Evolutionary conservation across 2,329 filamentous ascomycete genomes (phyloP).

Genomic region (Ilyonectria sp.): DNA sequence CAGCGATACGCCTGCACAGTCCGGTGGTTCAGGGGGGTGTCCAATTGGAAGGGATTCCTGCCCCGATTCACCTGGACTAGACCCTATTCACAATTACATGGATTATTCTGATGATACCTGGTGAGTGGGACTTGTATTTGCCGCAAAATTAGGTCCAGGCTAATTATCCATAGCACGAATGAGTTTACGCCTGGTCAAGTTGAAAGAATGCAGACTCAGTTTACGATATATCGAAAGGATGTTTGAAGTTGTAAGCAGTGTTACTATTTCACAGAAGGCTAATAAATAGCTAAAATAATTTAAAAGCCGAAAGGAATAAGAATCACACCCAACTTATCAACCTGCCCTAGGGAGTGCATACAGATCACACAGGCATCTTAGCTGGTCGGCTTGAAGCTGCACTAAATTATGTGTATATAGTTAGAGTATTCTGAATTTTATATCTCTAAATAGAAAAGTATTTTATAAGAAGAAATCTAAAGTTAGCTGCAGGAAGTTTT

Average conservation of each 20-base stretch:
- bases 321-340: too few relatives aligned
- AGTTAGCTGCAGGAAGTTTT: too few relatives aligned
- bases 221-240: constrained; percentile 19
- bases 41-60: constrained; percentile 22
- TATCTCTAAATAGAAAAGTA: too few relatives aligned
- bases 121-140: constrained; percentile 2
- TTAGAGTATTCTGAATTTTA: too few relatives aligned
- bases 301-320: too few relatives aligned
- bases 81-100: constrained; percentile 27
- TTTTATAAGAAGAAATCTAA: too few relatives aligned
- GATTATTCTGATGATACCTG: constrained; percentile 28
- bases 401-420: too few relatives aligned
- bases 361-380: too few relatives aligned
- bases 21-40: constrained; percentile 17
- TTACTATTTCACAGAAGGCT: neutral
- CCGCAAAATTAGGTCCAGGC: neutral
- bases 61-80: constrained; percentile 21
- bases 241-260: neutral
- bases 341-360: too few relatives aligned
- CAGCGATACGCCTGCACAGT: constrained; percentile 24
- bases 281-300: too few relatives aligned
- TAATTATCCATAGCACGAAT: constrained; percentile 16
- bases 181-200: constrained; percentile 20
- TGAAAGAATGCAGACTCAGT: constrained; percentile 29
- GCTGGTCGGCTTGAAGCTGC: too few relatives aligned